Evolutionary conservation across 371 early-diverging fungal genomes (phyloP).

Genomic region (Zancudomyces culisetae): DNA sequence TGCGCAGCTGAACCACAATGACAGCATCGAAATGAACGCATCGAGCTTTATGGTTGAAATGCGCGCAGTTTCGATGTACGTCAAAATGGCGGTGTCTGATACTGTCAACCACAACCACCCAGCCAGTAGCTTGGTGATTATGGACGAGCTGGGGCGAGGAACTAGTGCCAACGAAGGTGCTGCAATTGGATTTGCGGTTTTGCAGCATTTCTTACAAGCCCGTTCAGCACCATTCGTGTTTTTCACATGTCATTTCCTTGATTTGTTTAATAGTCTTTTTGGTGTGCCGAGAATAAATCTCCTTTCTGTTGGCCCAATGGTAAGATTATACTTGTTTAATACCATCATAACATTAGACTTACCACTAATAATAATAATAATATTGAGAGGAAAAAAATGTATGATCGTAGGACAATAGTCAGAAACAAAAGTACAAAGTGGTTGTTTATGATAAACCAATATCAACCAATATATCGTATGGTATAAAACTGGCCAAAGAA

Average conservation of each 20-base stretch:
- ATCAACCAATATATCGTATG: conserved; percentile 10
- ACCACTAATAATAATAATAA: too few relatives aligned
- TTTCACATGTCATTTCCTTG: conserved; percentile 22
- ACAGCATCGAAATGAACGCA: conserved; percentile 37
- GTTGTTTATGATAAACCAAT: too few relatives aligned
- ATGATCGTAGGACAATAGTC: too few relatives aligned
- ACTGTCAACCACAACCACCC: too few relatives aligned
- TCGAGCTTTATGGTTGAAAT: conserved; percentile 88
- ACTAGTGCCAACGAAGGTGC: conserved; percentile 13
- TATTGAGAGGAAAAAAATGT: too few relatives aligned
- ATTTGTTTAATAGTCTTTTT: conserved; percentile 9
- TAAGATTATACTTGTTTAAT: too few relatives aligned
- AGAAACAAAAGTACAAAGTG: too few relatives aligned
- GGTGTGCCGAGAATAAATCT: not conserved
- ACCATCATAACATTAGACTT: too few relatives aligned
- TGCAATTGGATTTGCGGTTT: conserved; percentile 17
- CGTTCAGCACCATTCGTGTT: conserved; percentile 13
- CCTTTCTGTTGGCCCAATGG: not conserved
- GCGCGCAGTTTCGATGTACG: conserved; percentile 68
- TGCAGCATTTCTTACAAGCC: conserved; percentile 9
- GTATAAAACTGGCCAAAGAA: conserved; percentile 12
- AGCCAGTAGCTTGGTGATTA: conserved; percentile 15
- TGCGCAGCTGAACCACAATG: conserved; percentile 53
- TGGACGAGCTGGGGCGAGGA: conserved; percentile 25
- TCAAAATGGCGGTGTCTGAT: conserved; percentile 35